Base-by-base conservation (phyloP, 164 flowering plant genomes). In the Aristolochia fimbriata region DNA sequence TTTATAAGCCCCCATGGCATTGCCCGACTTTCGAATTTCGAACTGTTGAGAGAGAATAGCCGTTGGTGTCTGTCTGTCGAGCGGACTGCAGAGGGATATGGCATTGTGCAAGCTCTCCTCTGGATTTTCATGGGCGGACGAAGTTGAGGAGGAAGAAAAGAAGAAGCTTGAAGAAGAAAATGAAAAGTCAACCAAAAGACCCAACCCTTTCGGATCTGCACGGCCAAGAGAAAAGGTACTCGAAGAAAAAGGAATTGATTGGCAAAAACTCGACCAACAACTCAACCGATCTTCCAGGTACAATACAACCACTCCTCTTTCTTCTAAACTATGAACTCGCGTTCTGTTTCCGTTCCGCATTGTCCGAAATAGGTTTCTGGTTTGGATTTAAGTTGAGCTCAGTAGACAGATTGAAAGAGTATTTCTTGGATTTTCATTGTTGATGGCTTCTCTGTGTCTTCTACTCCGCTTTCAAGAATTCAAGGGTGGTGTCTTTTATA, bases 201-300 rank as follows among this genome's bases (percentile, higher is more conserved):
- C 65, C 31, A 73, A 72, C 61, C 79, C 76, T 0, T 76, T 76
- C 58, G 76, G 74, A 9, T 76, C 68, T 20, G 76, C 76, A 41
- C 73, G 74, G 51, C 76, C 79, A 5, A 68, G 74, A 63, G 76
- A 76, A 68, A 60, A 72, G 13, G 67, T 75, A 62, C 73, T 75
- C 3, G 60, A 72, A 19, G 75, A 71, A 41, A 75, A 59, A 70
- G 79, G 68, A 13, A 53, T 76, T 8, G 72, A 76, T 45, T 68
- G 70, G 76, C 55, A 72, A 64, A 67, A 52, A 48, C 60, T 69
- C 19, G 76, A 72, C 47, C 47, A 57, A 20, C 17, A 66, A 60
- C 7, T 57, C 47, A 51, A 33, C 67, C 20, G 48, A 65, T 37
- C 61, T 6, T 14, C 50, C 37, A 52, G 62, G 67, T 62, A 9